Evolutionary conservation across 352 stramenopile genomes (phyloP).

Genomic region (Pythium biforme): DNA sequence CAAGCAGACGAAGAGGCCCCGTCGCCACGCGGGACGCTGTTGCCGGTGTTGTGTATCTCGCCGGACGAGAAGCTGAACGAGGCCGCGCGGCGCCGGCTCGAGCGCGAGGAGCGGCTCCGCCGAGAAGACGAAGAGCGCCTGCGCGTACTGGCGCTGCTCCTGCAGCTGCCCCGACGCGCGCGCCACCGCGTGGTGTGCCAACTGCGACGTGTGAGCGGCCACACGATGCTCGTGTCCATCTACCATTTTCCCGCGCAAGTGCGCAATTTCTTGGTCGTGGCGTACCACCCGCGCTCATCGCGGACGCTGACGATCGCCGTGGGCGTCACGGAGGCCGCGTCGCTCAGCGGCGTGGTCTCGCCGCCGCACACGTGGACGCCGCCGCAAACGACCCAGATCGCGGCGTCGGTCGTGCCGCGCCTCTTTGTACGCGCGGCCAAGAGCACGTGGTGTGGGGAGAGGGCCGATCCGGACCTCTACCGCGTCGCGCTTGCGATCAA

Average conservation of each 20-base stretch:
- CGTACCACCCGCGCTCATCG: conserved; percentile 47
- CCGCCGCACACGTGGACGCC: conserved; percentile 42
- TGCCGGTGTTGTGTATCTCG: conserved; percentile 39
- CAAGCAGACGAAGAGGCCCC: no score
- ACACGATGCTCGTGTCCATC: conserved; percentile 52
- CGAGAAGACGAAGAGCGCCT: conserved; percentile 55
- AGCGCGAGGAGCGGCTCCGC: conserved; percentile 48
- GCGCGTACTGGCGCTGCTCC: conserved; percentile 36
- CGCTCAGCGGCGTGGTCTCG: conserved; percentile 36
- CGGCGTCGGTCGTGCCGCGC: conserved; percentile 31
- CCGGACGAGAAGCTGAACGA: conserved; percentile 46
- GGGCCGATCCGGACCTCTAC: conserved; percentile 12
- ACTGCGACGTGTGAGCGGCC: conserved; percentile 33
- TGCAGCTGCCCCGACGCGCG: conserved; percentile 43
- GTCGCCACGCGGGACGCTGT: no score
- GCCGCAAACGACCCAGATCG: conserved; percentile 51
- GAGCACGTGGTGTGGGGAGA: conserved; percentile 2
- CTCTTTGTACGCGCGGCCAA: conserved; percentile 31
- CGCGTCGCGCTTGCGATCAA: conserved; percentile 40
- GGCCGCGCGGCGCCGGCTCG: conserved; percentile 38
- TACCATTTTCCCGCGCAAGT: conserved; percentile 59
- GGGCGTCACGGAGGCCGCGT: conserved; percentile 42
- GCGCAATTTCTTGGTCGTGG: conserved; percentile 50
- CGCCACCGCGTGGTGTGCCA: conserved; percentile 50
- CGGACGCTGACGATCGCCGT: conserved; percentile 40